These are phyloP conservation scores for Ogataea haglerorum DNA, from an alignment of 805 yeast genomes.

Conservation along the genomic window DNA sequence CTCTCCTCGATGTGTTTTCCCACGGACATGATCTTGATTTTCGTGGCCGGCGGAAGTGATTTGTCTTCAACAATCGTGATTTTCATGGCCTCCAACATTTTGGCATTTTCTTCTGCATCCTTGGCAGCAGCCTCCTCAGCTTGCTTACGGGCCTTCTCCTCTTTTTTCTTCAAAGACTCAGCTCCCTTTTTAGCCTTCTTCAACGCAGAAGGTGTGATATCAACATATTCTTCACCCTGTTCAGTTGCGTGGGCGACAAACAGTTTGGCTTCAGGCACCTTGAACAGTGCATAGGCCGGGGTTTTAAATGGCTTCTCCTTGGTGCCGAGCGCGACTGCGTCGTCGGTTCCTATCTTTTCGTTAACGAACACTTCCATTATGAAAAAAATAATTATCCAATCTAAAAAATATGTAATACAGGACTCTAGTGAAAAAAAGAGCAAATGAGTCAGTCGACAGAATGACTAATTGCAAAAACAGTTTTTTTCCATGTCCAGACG, in stretches of 20 bases:
- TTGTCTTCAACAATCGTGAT: constrained; percentile 72
- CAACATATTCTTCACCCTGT: constrained; percentile 54
- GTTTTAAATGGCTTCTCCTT: constrained; percentile 70
- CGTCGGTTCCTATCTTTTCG: constrained; percentile 71
- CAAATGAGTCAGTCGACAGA: neutral
- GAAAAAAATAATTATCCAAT: neutral
- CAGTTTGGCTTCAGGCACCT: constrained; percentile 46
- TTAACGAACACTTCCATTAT: constrained; percentile 54
- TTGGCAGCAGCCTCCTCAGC: constrained; percentile 50
- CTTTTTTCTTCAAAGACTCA: constrained; percentile 83
- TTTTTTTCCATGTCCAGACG: constrained; percentile 3
- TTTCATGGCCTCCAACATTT: constrained; percentile 73
- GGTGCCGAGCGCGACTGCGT: constrained; percentile 55
- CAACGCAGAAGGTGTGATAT: constrained; percentile 84
- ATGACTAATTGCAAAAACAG: neutral
- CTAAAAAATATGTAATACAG: too few relatives aligned
- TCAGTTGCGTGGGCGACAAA: constrained; percentile 59
- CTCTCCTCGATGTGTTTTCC: constrained; percentile 58
- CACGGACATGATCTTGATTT: constrained; percentile 59
- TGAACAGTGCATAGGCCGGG: constrained; percentile 75
- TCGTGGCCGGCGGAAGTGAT: constrained; percentile 65
- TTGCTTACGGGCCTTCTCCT: constrained; percentile 60
- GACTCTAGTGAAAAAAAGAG: neutral
- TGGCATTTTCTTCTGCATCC: constrained; percentile 69
- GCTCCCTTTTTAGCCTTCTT: constrained; percentile 97